Evolutionary conservation across 1,284 basidiomycete species (phyloP), one percentile per base, ranked within the genome.

Genomic region (Pisolithus thermaeus): DNA sequence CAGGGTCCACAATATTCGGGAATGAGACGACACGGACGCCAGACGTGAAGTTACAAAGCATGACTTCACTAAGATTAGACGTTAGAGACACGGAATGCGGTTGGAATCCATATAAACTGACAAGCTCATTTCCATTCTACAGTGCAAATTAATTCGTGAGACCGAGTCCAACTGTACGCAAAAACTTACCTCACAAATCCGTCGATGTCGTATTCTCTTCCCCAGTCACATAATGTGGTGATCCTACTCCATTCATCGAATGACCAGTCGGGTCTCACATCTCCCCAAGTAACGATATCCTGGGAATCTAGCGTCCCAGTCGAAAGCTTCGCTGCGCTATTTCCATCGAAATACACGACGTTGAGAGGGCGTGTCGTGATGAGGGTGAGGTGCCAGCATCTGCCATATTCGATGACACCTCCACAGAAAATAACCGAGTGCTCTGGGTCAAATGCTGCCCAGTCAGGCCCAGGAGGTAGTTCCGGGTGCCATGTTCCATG

Each of bases 71-170:
- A 50, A n/a, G 16, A 30, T 30, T 35, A 18, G 45, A 8, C 52
- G 30, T 36, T 51, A 35, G 25, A 47, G 7, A 2, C 1, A 22
- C 22, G 9, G 7, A 23, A 12, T 2, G 16, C 11, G 6, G 20
- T 16, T 23, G 44, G 37, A 39, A 32, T 14, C 32, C 32, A 11
- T 35, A 16, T 38, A 20, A 14, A 59, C 74, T 59, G 55, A 78
- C 76, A 78, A 78, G 54, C 71, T 65, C 65, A 74, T 70, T 61
- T 75, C 72, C 76, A 78, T 77, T 56, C 75, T 73, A 40, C 14
- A 14, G 16, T 32, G 12, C 12, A 32, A 1, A 14, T 32, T 12
- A 32, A 14, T 14, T 32, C 32, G 5, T 5, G 32, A 40, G 63
- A 20, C 8, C 16, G 8, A 11, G n/a, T 18, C 3, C 14, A n/a